Evolutionary conservation across 257 asterid species (phyloP).

Genomic region (Gentiana straminea): DNA sequence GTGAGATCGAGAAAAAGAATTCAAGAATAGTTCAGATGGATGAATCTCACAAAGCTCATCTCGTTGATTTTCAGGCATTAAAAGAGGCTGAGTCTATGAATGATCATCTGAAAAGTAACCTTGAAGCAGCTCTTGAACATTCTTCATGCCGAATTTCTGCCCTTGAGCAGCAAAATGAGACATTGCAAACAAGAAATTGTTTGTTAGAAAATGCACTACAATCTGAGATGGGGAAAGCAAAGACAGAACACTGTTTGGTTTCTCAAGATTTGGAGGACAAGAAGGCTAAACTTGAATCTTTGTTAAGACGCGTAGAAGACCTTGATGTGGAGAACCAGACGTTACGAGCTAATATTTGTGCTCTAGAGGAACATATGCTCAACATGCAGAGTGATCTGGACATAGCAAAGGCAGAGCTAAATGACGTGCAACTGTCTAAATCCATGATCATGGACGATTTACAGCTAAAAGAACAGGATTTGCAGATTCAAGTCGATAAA

Average conservation of each 20-base stretch:
- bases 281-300: slow-evolving; percentile 28
- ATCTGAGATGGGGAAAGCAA: slow-evolving; percentile 25
- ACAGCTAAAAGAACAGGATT: slow-evolving; percentile 26
- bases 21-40: slow-evolving; percentile 16
- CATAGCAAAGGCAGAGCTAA: slow-evolving; percentile 3
- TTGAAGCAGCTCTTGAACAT: slow-evolving; percentile 46
- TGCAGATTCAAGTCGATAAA: slow-evolving; percentile 29
- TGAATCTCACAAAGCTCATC: slow-evolving; percentile 19
- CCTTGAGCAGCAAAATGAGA: slow-evolving; percentile 39
- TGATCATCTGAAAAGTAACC: slow-evolving; percentile 19
- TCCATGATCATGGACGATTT: slow-evolving; percentile 25
- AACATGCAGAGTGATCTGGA: slow-evolving; percentile 34
- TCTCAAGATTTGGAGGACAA: slow-evolving; percentile 44
- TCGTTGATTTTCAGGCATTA: slow-evolving; percentile 24
- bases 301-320: slow-evolving; percentile 14
- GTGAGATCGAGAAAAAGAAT: slow-evolving; percentile 19
- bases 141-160: slow-evolving; percentile 36
- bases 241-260: slow-evolving; percentile 29
- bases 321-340: slow-evolving; percentile 26
- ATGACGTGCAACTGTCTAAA: slow-evolving; percentile 24
- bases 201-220: slow-evolving; percentile 33
- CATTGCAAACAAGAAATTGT: slow-evolving; percentile 28
- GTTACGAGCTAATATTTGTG: slow-evolving; percentile 20
- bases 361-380: slow-evolving; percentile 29
- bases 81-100: slow-evolving; percentile 20